Evolutionary conservation across 2,329 filamentous ascomycete genomes (phyloP), one percentile per base, ranked within the genome.

Genomic region (Microdochium nivale): DNA sequence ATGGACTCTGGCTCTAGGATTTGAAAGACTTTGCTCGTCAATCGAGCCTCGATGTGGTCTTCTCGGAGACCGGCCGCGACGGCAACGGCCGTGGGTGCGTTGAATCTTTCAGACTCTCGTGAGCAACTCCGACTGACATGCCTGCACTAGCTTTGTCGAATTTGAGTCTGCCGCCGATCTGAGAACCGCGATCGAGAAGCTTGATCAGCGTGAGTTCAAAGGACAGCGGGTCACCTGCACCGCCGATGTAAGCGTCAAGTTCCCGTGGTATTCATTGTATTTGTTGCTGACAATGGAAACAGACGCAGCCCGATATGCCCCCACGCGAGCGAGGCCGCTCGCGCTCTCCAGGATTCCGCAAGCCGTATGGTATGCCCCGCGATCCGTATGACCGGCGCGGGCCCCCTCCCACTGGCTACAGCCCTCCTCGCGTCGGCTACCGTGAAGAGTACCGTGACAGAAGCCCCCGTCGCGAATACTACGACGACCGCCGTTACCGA

Each of bases 11-110:
- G 79, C 76, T 85, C 75, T 90, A 99, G 94, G 94, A 99, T 73
- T 84, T 99, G 51, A 99, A 99, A 88, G 94, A 99, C 71, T 99
- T 99, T 74, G 94, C 94, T 56, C 90, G 94, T 68, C 89, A 95
- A 71, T 95, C 92, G 70, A 90, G 90, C 71, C 82, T 96, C 71
- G 94, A 97, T 70, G 94, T 99, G 59, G 94, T 99, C 65, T 99
- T 96, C 70, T 96, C 91, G 59, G 94, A 99, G 75, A 95, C 95
- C 55, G 87, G 86, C 62, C 90, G 92, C 64, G 91, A 95, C 67
- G 87, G 87, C 59, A 90, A 95, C 68, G 90, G 90, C 59, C 89
- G 88, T 81, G 92, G 92, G 90, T 96, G 72, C 72, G 87, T 77
- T 51, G 48, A 24, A 9, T 19, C 35, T n/a, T 16, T 3, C 55